Evolutionary conservation across 2,329 filamentous ascomycete genomes (phyloP).

Genomic region (Diaporthe australafricana): DNA sequence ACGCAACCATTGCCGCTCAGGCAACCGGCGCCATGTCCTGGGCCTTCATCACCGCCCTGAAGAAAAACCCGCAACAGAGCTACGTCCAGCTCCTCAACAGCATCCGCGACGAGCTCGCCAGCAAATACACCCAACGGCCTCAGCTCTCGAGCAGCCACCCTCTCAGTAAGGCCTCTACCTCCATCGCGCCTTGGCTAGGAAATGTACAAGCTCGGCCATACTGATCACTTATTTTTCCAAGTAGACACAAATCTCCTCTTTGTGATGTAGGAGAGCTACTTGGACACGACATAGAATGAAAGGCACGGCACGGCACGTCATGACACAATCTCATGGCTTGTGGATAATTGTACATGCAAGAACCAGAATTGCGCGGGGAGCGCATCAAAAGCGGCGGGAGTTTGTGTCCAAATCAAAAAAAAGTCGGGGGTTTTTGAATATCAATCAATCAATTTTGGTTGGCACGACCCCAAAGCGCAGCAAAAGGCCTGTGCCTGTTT

Average conservation of each 20-base stretch:
- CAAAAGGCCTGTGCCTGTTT: not conserved
- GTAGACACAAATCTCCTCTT: constrained; percentile 73
- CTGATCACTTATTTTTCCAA: constrained; percentile 1
- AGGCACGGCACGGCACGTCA: not conserved
- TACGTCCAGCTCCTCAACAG: constrained; percentile 97
- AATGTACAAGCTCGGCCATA: not conserved
- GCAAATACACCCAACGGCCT: constrained; percentile 93
- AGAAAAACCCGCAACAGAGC: constrained; percentile 97
- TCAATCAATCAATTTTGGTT: not conserved
- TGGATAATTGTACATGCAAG: constrained; percentile 13
- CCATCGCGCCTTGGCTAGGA: not conserved
- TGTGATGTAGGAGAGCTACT: constrained; percentile 62
- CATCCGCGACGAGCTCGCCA: constrained; percentile 90
- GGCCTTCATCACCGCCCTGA: constrained; percentile 92
- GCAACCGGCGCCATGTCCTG: constrained; percentile 98
- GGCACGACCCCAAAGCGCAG: not conserved
- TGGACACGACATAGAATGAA: not conserved
- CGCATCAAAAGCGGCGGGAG: not conserved
- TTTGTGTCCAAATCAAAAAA: not conserved
- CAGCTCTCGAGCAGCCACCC: constrained; percentile 98
- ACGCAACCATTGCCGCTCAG: constrained; percentile 90
- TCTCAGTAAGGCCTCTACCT: constrained; percentile 73
- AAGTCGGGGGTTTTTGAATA: not conserved
- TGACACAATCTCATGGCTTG: not conserved
- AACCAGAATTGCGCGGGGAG: not conserved